Percentiles rank a stretch among this genome's conserved stretches.
phyloP scores from a whole-genome alignment of 2,329 filamentous ascomycete genomes.

The Pseudogymnoascus sp. region DNA sequence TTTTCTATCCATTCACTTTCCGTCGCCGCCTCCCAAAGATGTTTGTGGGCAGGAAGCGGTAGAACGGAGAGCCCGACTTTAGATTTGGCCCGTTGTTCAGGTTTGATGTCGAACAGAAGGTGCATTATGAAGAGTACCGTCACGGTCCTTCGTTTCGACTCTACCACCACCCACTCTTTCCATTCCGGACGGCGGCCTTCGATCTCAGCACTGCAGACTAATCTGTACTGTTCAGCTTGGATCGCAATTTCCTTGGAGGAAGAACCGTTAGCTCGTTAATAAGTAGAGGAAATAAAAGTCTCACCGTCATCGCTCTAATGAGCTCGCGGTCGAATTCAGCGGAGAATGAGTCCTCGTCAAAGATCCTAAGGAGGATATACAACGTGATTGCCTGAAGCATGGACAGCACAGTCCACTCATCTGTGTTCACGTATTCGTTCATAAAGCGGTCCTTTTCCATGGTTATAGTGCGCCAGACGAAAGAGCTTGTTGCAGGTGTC shows the following conservation, averaged over 20 bases:
- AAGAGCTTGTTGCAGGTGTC: constrained; percentile 15
- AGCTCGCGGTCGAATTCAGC: constrained; percentile 16
- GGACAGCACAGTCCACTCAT: constrained; percentile 15
- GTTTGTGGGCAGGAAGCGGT: constrained; percentile 15
- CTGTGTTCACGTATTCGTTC: constrained; percentile 10
- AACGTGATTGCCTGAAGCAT: constrained; percentile 16
- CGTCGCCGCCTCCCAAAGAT: constrained; percentile 13
- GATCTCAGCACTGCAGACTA: constrained; percentile 14
- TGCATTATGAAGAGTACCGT: constrained; percentile 15
- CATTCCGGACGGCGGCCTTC: constrained; percentile 15
- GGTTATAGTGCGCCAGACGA: constrained; percentile 16
- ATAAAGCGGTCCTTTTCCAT: constrained; percentile 18
- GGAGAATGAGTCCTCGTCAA: constrained; percentile 15
- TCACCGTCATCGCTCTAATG: constrained; percentile 15
- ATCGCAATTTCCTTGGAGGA: constrained; percentile 10
- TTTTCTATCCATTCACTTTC: constrained; percentile 13
- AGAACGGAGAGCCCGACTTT: constrained; percentile 15
- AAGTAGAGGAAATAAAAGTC: constrained; percentile 8
- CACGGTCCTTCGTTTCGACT: constrained; percentile 16
- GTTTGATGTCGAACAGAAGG: constrained; percentile 16
- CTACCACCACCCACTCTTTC: constrained; percentile 16
- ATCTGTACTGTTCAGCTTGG: constrained; percentile 10
- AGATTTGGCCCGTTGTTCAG: constrained; percentile 14
- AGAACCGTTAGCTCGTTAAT: constrained; percentile 9
- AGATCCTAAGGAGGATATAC: constrained; percentile 17